These are phyloP conservation scores for Aspergillus terreus DNA, from an alignment of 2,329 filamentous ascomycete species.

Conservation along the genomic window DNA sequence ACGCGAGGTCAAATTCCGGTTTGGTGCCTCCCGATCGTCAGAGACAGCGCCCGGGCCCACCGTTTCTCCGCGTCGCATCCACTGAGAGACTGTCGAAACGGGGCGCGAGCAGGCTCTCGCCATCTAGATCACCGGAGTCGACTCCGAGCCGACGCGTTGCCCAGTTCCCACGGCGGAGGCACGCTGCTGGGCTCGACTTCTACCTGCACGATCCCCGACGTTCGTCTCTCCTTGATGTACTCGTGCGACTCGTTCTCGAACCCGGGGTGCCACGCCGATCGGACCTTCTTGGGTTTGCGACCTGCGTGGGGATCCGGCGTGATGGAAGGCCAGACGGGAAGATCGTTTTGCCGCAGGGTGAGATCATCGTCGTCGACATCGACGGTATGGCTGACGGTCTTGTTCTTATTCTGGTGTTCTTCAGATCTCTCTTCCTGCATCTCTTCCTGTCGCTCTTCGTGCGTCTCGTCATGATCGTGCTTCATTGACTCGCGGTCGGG, in stretches of 20 bases:
- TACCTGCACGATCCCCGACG: neutral
- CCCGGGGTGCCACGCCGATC: neutral
- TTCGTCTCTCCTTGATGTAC: neutral
- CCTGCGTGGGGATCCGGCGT: neutral
- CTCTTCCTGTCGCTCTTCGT: neutral
- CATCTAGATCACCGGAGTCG: neutral
- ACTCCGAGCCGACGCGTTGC: constrained; percentile 1
- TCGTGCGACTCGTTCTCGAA: neutral
- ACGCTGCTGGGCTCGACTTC: neutral
- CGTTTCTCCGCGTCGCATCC: neutral
- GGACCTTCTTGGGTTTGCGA: neutral
- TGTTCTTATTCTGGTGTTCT: neutral
- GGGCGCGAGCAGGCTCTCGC: neutral
- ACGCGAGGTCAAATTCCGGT: neutral
- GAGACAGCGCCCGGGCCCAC: neutral
- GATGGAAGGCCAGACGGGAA: neutral
- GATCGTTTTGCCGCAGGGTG: neutral
- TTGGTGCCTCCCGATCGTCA: neutral
- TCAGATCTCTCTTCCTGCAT: neutral
- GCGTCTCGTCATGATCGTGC: neutral
- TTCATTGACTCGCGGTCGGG: neutral
- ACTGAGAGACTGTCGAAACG: neutral
- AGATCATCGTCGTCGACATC: neutral
- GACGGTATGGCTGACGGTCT: neutral
- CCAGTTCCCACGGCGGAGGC: neutral